These are phyloP conservation scores for Fusarium veterinarium DNA, from an alignment of 2,329 filamentous ascomycete species.

Conservation along the genomic window DNA sequence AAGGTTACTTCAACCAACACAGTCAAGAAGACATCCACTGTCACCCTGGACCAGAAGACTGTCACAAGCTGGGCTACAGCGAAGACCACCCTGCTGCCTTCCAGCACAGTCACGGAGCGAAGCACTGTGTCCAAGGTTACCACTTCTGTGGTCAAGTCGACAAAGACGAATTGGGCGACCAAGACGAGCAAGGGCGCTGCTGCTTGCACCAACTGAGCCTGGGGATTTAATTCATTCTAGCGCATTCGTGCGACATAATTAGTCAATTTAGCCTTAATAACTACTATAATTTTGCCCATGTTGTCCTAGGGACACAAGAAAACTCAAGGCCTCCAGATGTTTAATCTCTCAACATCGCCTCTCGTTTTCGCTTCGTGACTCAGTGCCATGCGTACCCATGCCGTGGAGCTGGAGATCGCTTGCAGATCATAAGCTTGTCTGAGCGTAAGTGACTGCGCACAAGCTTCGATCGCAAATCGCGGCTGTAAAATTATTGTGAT, in stretches of 20 bases:
- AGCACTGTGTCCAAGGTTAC: conserved; percentile 32
- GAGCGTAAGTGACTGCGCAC: conserved; percentile 28
- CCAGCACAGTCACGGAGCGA: conserved; percentile 24
- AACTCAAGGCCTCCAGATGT: neutral
- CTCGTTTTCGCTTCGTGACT: neutral
- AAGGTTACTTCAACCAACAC: conserved; percentile 27
- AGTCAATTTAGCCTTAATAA: neutral
- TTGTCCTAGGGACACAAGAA: neutral
- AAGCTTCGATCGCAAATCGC: neutral
- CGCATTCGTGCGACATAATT: neutral
- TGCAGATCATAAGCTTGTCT: conserved; percentile 29
- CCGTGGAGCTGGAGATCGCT: conserved; percentile 27
- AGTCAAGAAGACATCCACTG: conserved; percentile 23
- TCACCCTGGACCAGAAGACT: conserved; percentile 6
- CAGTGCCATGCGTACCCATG: conserved; percentile 10
- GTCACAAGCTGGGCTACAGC: conserved; percentile 37
- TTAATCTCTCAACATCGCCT: neutral
- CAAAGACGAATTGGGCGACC: conserved; percentile 26
- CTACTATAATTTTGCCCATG: neutral
- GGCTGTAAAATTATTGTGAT: neutral
- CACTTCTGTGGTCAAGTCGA: conserved; percentile 26
- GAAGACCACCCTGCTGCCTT: conserved; percentile 41
- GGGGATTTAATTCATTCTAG: neutral
- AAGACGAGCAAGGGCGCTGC: conserved; percentile 34
- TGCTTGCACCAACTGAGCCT: conserved; percentile 12